Evolutionary conservation across 257 asterid genomes (phyloP), one percentile per base, ranked within the genome.

Genomic region (Galeopsis tetrahit): DNA sequence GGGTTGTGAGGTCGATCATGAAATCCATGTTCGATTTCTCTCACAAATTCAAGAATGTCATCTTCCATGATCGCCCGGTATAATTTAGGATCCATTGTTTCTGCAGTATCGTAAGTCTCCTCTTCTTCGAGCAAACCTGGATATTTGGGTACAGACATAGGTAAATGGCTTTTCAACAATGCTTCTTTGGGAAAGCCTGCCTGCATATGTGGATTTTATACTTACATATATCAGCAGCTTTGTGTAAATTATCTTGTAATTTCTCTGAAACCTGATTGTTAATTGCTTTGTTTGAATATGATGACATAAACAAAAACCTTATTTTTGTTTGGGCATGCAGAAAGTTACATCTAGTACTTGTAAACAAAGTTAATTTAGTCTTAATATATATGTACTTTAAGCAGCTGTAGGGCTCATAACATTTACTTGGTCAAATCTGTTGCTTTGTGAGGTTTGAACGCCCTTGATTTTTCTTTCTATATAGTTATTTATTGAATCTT

Each of bases 11-110:
- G 70, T 44, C 66, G 65, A 31, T 72, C 80, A 13, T 5, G 17
- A 1, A 69, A 17, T 70, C 63, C 80, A 1, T 71, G 58, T 35
- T 81, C 84, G 78, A 83, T 77, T 15, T 82, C 91, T 63, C 74
- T 73, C 31, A 71, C 82, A 17, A 86, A 86, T 63, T 76, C 85
- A 69, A 86, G 84, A 70, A 86, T 73, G 72, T 83, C 88, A n/a
- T 84, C 90, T 75, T 69, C 75, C 42, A 78, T 77, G 7, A 78
- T 70, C 11, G 88, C 85, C 49, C 82, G 64, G 65, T 83, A 86
- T 33, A 83, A 63, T 61, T 79, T 62, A 2, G 88, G 87, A 28
- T 86, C 81, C 88, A 86, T 81, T 6, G 77, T 80, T 31, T 78
- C 80, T 52, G 81, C 57, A 60, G 77, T 69, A 21, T 73, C 82